These are phyloP conservation scores for Encephalitozoon cuniculi DNA, from an alignment of 371 early-diverging fungal species.

Conservation along the genomic window DNA sequence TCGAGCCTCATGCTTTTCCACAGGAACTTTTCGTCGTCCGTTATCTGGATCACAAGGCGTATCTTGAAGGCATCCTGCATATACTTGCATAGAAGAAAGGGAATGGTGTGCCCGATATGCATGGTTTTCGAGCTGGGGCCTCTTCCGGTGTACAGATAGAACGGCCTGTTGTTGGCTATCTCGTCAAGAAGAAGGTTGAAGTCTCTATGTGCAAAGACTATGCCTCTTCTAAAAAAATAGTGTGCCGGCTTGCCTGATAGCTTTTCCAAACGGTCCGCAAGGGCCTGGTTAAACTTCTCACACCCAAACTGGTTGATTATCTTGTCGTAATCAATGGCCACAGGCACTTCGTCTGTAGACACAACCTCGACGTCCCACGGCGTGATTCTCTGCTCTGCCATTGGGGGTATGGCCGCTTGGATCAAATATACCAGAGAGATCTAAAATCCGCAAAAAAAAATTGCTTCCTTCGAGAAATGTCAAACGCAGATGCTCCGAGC, in stretches of 20 bases:
- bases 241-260: slow-evolving; percentile 76
- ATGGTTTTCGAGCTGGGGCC: slow-evolving; percentile 88
- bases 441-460: background rate
- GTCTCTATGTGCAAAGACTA: slow-evolving; percentile 96
- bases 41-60: slow-evolving; percentile 91
- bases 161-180: slow-evolving; percentile 75
- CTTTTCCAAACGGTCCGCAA: slow-evolving; percentile 71
- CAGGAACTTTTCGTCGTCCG: slow-evolving; percentile 98
- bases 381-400: slow-evolving; percentile 23
- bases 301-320: slow-evolving; percentile 88
- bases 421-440: background rate
- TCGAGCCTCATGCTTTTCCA: slow-evolving; percentile 79
- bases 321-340: slow-evolving; percentile 85
- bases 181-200: slow-evolving; percentile 74
- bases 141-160: slow-evolving; percentile 97
- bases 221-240: slow-evolving; percentile 74
- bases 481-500: background rate
- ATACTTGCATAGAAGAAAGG: slow-evolving; percentile 92
- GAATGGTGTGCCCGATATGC: slow-evolving; percentile 96
- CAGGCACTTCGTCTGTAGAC: slow-evolving; percentile 66
- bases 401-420: background rate
- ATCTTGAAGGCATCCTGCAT: slow-evolving; percentile 90
- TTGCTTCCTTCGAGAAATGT: background rate
- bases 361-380: slow-evolving; percentile 43
- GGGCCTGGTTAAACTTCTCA: slow-evolving; percentile 67